Conservation (phyloP, 805 yeast genomes). For the Saccharomycopsis fibuligera region DNA sequence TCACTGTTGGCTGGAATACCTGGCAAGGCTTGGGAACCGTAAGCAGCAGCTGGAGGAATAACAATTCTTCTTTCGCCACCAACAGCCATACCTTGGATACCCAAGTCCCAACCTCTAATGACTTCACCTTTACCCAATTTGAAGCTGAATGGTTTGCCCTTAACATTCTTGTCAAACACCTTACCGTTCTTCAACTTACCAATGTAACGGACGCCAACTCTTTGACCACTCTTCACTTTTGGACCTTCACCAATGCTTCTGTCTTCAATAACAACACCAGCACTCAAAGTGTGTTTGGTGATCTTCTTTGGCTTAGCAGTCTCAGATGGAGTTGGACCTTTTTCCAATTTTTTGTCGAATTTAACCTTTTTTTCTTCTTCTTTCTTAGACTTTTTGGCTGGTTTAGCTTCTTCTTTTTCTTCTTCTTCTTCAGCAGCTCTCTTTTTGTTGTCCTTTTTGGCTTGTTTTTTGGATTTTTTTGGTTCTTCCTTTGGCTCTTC, state of each 20-base stretch:
- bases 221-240: constrained; percentile 79
- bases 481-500: constrained; percentile 36
- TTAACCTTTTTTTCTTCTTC: constrained; percentile 45
- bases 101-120: constrained; percentile 97
- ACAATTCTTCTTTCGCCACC: constrained; percentile 98
- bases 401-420: constrained; percentile 24
- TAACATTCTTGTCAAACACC: constrained; percentile 93
- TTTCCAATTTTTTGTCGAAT: constrained; percentile 86
- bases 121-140: constrained; percentile 96
- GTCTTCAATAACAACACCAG: constrained; percentile 93
- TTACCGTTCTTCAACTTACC: constrained; percentile 73
- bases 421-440: constrained; percentile 41
- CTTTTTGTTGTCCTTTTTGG: constrained; percentile 18
- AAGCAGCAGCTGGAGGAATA: constrained; percentile 94
- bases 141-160: constrained; percentile 92
- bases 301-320: constrained; percentile 35
- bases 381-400: constrained; percentile 26
- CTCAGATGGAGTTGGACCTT: constrained; percentile 66
- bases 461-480: constrained; percentile 27
- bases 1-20: constrained; percentile 98
- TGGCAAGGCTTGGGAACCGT: constrained; percentile 90
- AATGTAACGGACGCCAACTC: constrained; percentile 93
- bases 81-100: constrained; percentile 97
- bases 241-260: constrained; percentile 85
- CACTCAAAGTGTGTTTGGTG: constrained; percentile 75